phyloP scores from a whole-genome alignment of 2,329 filamentous ascomycete species.

The Cladosporium sp. region DNA sequence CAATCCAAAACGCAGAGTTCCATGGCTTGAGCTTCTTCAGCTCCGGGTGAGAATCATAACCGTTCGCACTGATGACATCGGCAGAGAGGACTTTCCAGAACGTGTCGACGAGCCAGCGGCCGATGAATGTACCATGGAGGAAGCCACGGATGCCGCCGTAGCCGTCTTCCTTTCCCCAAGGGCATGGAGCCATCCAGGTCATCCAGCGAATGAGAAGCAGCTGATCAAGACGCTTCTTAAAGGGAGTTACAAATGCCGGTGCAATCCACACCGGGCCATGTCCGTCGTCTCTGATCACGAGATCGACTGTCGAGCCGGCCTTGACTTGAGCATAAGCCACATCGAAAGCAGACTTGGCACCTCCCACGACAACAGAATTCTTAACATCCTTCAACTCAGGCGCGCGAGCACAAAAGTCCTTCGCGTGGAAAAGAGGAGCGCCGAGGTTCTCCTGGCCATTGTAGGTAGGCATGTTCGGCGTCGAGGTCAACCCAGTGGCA shows the following conservation, averaged over 20 bases:
- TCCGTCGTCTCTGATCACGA: constrained; percentile 61
- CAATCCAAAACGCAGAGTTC: constrained; percentile 54
- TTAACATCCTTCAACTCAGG: constrained; percentile 42
- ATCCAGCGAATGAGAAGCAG: constrained; percentile 67
- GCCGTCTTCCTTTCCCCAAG: constrained; percentile 68
- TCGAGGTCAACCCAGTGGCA: constrained; percentile 63
- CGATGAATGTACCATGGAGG: constrained; percentile 60
- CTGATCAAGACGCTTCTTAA: constrained; percentile 70
- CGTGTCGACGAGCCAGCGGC: constrained; percentile 55
- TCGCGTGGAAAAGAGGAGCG: constrained; percentile 60
- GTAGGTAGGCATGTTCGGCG: constrained; percentile 57
- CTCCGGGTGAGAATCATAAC: constrained; percentile 47
- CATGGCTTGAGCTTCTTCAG: constrained; percentile 47
- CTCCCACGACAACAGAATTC: constrained; percentile 59
- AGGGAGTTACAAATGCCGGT: constrained; percentile 64
- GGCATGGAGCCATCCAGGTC: constrained; percentile 74
- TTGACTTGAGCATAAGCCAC: constrained; percentile 61
- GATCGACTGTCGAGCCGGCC: constrained; percentile 55
- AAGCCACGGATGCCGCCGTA: constrained; percentile 57
- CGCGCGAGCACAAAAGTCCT: constrained; percentile 51
- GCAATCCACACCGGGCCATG: constrained; percentile 63
- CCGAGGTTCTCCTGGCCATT: constrained; percentile 54
- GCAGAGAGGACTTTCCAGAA: constrained; percentile 61
- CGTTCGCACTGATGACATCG: constrained; percentile 54
- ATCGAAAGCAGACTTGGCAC: constrained; percentile 65